These are phyloP conservation scores for Pseudocercospora ulei DNA, from an alignment of 2,329 filamentous ascomycete species.

Conservation along the genomic window DNA sequence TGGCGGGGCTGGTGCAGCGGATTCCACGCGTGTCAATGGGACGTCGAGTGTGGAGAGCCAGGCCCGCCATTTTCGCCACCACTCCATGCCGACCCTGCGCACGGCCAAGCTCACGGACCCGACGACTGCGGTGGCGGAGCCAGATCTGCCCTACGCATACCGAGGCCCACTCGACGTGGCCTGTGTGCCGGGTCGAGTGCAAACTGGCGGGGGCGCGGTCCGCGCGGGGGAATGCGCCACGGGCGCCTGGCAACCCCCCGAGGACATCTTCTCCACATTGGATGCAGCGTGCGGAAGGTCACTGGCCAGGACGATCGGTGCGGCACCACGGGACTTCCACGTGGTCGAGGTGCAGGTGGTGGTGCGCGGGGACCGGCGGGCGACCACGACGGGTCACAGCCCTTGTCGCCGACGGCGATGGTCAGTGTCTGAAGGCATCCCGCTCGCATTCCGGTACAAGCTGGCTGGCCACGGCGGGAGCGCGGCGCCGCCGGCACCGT, in stretches of 20 bases:
- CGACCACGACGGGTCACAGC: neutral
- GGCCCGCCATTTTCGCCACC: neutral
- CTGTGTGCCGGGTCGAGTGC: too few relatives aligned
- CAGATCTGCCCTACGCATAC: neutral
- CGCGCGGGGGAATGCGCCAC: neutral
- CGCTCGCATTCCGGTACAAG: conserved; percentile 3
- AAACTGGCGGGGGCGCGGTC: too few relatives aligned
- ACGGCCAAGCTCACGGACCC: neutral
- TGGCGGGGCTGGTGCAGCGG: neutral
- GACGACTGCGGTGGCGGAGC: neutral
- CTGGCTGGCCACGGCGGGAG: neutral
- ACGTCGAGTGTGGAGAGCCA: neutral
- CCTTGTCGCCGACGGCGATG: neutral
- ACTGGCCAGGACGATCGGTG: neutral
- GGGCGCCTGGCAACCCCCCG: neutral
- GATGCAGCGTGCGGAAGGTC: neutral
- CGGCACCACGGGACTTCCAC: neutral
- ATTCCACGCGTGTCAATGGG: too few relatives aligned
- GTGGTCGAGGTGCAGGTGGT: neutral
- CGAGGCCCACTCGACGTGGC: neutral
- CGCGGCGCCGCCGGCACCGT: neutral
- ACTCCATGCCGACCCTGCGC: neutral
- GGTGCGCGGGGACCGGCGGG: neutral
- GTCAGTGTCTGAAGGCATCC: neutral
- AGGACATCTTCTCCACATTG: neutral